phyloP scores from a whole-genome alignment of 116 monocot species.

The Iris pallida region DNA sequence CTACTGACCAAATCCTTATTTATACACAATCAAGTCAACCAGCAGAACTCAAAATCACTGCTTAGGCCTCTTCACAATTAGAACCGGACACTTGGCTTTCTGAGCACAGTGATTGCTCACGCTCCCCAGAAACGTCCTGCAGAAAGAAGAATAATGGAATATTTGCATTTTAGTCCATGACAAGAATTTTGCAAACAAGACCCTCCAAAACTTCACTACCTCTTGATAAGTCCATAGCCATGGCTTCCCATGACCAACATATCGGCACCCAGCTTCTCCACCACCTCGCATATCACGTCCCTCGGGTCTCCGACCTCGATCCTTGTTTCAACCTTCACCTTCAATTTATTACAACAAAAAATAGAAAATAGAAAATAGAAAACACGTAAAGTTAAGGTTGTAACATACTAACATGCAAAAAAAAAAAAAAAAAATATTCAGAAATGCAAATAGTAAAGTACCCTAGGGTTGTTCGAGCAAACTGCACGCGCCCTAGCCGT shows the following conservation, averaged over 20 bases:
- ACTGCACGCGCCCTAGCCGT: neutral
- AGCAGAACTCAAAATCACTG: neutral
- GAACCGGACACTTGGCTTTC: slow-evolving; percentile 44
- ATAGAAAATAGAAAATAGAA: neutral
- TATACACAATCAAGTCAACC: neutral
- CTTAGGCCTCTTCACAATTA: slow-evolving; percentile 41
- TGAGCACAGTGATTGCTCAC: slow-evolving; percentile 57
- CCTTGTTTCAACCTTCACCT: slow-evolving; percentile 45
- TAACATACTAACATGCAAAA: neutral
- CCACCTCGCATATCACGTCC: slow-evolving; percentile 51
- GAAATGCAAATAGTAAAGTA: neutral
- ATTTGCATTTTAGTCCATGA: too few relatives aligned
- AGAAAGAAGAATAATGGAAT: neutral
- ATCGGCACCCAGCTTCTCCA: slow-evolving; percentile 33
- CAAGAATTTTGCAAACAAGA: too few relatives aligned
- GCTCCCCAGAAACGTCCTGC: slow-evolving; percentile 42
- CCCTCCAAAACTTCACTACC: slow-evolving; percentile 17
- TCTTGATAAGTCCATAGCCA: slow-evolving; percentile 57
- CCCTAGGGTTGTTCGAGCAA: slow-evolving; percentile 8
- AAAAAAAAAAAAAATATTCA: neutral
- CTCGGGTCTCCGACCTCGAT: slow-evolving; percentile 48
- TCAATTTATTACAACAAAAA: neutral
- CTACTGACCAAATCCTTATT: neutral
- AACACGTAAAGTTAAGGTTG: neutral
- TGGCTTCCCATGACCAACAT: slow-evolving; percentile 58